phyloP scores from a whole-genome alignment of 2,329 filamentous ascomycete species.

The Ophiostoma triangulosporum region DNA sequence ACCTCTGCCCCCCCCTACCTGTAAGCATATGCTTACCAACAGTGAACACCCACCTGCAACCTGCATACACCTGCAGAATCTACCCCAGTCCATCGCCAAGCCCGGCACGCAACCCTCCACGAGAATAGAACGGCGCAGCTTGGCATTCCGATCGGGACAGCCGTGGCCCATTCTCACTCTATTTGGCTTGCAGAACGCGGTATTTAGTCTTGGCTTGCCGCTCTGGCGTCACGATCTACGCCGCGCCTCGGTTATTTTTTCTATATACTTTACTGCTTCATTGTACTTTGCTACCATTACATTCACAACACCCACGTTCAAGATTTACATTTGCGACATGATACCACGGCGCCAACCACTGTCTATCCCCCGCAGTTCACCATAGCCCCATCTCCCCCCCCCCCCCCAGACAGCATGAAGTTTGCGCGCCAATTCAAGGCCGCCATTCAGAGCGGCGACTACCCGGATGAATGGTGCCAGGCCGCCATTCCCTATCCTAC shows the following conservation, averaged over 20 bases:
- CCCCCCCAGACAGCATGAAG: slow-evolving; percentile 49
- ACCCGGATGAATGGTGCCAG: slow-evolving; percentile 57
- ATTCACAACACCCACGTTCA: background rate
- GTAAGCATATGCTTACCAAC: background rate
- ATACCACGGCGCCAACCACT: background rate
- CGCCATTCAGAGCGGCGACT: slow-evolving; percentile 44
- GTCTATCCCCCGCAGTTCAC: background rate
- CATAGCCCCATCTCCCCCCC: too few species aligned
- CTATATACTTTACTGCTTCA: background rate
- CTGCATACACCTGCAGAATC: background rate
- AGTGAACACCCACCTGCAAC: too few species aligned
- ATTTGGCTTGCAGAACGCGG: background rate
- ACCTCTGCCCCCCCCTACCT: background rate
- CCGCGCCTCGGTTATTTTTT: background rate
- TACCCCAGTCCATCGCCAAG: background rate
- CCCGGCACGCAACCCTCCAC: background rate
- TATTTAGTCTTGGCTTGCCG: background rate
- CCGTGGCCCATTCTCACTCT: background rate
- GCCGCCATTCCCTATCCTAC: slow-evolving; percentile 72
- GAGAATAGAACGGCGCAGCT: background rate
- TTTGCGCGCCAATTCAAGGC: slow-evolving; percentile 69
- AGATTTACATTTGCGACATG: background rate
- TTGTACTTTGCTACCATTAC: background rate
- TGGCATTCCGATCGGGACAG: background rate
- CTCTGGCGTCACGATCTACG: background rate